Base-by-base conservation (phyloP, 2,329 filamentous ascomycete species). In the Hypocreales sp. region DNA sequence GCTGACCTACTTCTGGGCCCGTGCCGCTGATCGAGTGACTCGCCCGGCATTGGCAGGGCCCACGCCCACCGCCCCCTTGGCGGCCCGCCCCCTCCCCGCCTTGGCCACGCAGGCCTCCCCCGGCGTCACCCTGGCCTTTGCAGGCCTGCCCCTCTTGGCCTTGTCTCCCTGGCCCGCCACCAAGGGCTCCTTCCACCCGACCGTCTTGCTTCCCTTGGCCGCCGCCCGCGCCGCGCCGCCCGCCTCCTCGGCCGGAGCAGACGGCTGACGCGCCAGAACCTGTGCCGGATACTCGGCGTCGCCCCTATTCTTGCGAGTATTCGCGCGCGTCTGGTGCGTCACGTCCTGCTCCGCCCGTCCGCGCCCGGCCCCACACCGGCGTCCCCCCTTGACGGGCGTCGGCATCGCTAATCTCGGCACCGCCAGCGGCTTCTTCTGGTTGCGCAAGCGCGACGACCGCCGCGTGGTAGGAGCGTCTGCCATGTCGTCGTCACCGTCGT, bases 231-330 rank as follows among this genome's bases (percentile, higher is more conserved):
- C 35, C 13, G 30, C 32, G 23, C 25, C 27, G 18, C 29, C 25
- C 12, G 42, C 40, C n/a, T 35, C 35, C 1, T 22, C 24, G 17
- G 14, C 17, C n/a, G 20, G 18, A 5, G 24, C 11, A 7, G 17
- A n/a, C 10, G 23, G 3, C n/a, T 40, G 33, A 35, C 38, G 47
- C 35, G 45, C 50, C 25, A 55, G 36, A 26, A 51, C 37, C 24
- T 51, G 40, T 16, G 46, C 40, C 11, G 51, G 48, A 27, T 47
- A 47, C 39, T 50, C 47, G 11, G 51, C 42, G 22, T 44, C 40
- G 14, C 48, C 50, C 41, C 37, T 50, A 36, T 55, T 55, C 34
- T 35, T 45, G 29, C 36, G 40, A 27, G 51, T 55, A 33, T 55
- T 55, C 27, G 34, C 30, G 14, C 45, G 44, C 6, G 51, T 55